A percentile compares a stretch with the other conserved stretches of the same genome.
Evolutionary conservation across 805 yeast genomes (phyloP).

Genomic region (Zygosaccharomyces gambellarensis): DNA sequence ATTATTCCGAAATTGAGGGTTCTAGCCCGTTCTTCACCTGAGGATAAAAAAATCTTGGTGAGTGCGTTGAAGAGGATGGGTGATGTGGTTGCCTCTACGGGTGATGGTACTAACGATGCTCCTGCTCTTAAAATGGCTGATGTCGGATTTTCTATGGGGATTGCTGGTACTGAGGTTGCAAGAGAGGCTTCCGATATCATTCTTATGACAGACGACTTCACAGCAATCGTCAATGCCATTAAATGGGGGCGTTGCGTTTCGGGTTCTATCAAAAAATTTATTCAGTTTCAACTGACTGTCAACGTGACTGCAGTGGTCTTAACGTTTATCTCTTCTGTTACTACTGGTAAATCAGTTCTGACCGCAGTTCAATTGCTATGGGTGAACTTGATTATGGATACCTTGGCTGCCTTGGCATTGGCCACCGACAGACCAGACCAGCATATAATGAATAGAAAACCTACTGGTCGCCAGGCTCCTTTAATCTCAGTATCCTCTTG

Average conservation of each 20-base stretch:
- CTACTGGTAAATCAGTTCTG: slow-evolving; percentile 79
- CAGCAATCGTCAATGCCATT: slow-evolving; percentile 92
- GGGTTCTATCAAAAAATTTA: slow-evolving; percentile 86
- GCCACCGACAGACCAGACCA: slow-evolving; percentile 97
- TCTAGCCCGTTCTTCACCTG: slow-evolving; percentile 92
- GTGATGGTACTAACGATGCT: slow-evolving; percentile 99
- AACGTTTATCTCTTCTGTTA: slow-evolving; percentile 91
- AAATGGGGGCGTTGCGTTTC: slow-evolving; percentile 99
- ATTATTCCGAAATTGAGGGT: slow-evolving; percentile 76
- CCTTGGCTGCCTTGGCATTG: slow-evolving; percentile 92
- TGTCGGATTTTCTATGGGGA: slow-evolving; percentile 98
- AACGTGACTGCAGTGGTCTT: slow-evolving; percentile 93
- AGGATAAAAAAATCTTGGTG: slow-evolving; percentile 85
- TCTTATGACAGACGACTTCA: slow-evolving; percentile 89
- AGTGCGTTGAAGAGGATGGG: slow-evolving; percentile 72
- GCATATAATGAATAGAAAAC: slow-evolving; percentile 69
- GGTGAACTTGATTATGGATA: slow-evolving; percentile 98
- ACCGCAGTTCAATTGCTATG: slow-evolving; percentile 96
- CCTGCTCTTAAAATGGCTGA: slow-evolving; percentile 96
- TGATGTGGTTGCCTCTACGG: slow-evolving; percentile 97
- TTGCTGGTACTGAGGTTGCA: slow-evolving; percentile 97
- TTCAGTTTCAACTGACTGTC: slow-evolving; percentile 95
- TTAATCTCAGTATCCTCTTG: slow-evolving; percentile 90
- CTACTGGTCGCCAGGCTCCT: slow-evolving; percentile 75
- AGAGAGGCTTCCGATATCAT: slow-evolving; percentile 94